Evolutionary conservation across 73 alveolate genomes (phyloP).

Genomic region (Urostyla sp.): DNA sequence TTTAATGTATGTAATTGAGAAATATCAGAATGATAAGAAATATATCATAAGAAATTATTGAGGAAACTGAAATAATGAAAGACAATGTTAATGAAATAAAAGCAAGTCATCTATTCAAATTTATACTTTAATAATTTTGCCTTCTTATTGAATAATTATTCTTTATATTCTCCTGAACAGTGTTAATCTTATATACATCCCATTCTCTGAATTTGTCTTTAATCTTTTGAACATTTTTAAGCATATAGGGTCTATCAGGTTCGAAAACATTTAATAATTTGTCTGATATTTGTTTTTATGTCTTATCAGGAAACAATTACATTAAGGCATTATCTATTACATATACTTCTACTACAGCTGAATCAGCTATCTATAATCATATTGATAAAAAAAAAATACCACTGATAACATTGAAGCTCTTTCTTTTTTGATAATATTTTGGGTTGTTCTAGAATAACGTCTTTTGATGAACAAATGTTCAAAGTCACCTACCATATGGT

Average conservation of each 20-base stretch:
- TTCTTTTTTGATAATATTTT: conserved; percentile 39
- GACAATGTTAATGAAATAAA: too few relatives aligned
- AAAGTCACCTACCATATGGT: conserved; percentile 18
- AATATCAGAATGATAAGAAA: too few relatives aligned
- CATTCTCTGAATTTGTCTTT: conserved; percentile 65
- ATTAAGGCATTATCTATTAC: conserved; percentile 22
- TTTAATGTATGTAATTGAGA: too few relatives aligned
- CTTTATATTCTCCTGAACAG: conserved; percentile 3
- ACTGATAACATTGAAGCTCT: conserved; percentile 50
- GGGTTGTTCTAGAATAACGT: conserved; percentile 34
- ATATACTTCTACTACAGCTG: conserved; percentile 48
- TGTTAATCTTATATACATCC: conserved; percentile 59
- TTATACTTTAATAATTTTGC: neutral
- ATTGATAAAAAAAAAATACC: neutral
- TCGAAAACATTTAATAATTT: conserved; percentile 34
- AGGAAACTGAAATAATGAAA: too few relatives aligned
- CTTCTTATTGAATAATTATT: neutral
- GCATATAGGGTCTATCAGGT: conserved; percentile 61
- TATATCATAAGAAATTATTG: too few relatives aligned
- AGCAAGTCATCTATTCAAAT: too few relatives aligned
- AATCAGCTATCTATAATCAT: conserved; percentile 49
- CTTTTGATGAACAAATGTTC: conserved; percentile 35
- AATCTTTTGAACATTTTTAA: conserved; percentile 36
- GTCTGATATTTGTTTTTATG: conserved; percentile 26
- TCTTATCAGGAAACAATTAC: conserved; percentile 61